Base-by-base conservation (phyloP, 148 eudicot species). In the Polygonum aviculare region DNA sequence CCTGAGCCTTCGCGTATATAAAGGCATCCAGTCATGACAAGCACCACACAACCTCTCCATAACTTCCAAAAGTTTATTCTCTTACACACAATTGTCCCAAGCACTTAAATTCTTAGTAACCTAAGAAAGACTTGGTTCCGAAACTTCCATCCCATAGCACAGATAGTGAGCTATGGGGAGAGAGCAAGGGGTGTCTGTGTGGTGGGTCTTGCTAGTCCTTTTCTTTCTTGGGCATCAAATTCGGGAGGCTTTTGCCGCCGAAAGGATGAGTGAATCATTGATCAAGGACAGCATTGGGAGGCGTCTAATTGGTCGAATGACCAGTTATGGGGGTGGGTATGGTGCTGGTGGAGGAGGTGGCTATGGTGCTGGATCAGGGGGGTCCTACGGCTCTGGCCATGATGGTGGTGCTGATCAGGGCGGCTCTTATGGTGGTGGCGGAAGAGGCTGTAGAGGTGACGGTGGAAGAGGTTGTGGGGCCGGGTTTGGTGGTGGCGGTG, bases 401-500 rank as follows among this genome's bases (percentile, higher is more conserved):
- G 33, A 14, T 7, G 62, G 35, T 65, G 71, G 71, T 2, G 39
- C 16, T 63, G 39, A 14, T 12, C 19, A 12, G 6, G 71, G 71
- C 4, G 44, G 44, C 3, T 31, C 26, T 55, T 55, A 55, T 55
- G 62, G 60, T 16, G 60, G 60, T 16, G 22, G 60, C 31, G 31
- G 31, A 26, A 26, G 31, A 26, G 31, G 31, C 31, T 26, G 31
- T 26, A 1, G 31, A 1, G 36, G 36, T 60, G 67, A 2, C 26
- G 69, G 69, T 15, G 72, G 72, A 36, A 67, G 72, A 67, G 72
- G 45, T 38, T 10, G 71, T 40, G 35, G 71, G 71, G 14, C 10
- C 9, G 59, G 36, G 1, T 26, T 60, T 60, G 67, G 67, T 2
- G 67, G 67, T 2, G 67, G 67, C 67, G 14, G 67, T 60, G 67